A percentile compares a stretch with the other conserved stretches of the same genome.
Evolutionary conservation across 441 rosid genomes (phyloP).

Genomic region (Codiaeum variegatum): DNA sequence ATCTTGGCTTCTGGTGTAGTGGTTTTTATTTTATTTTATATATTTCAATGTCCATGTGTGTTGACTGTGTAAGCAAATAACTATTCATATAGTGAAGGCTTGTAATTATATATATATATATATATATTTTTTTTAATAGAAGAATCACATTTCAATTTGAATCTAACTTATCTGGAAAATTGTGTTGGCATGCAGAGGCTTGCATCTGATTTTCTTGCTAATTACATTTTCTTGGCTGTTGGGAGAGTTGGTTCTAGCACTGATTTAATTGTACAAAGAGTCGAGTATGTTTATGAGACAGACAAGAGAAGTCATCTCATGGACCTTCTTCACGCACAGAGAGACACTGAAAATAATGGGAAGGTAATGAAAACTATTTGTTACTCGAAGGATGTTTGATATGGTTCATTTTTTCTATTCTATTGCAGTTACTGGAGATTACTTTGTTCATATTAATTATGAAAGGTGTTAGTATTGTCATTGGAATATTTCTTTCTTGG

Average conservation of each 20-base stretch:
- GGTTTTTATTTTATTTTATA: background rate
- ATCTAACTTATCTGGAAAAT: background rate
- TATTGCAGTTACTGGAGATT: background rate
- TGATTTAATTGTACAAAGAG: slow-evolving; percentile 86
- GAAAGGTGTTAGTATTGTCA: background rate
- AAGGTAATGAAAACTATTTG: slow-evolving; percentile 44
- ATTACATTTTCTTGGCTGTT: slow-evolving; percentile 80
- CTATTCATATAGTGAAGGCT: background rate
- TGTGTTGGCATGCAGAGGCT: slow-evolving; percentile 62
- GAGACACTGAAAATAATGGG: slow-evolving; percentile 63
- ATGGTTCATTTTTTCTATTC: slow-evolving; percentile 1
- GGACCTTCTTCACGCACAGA: slow-evolving; percentile 93
- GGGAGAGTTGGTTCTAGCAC: slow-evolving; percentile 95
- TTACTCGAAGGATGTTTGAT: background rate
- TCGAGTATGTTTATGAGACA: slow-evolving; percentile 71
- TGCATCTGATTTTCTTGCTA: slow-evolving; percentile 85
- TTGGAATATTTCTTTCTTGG: background rate
- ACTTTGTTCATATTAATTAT: background rate
- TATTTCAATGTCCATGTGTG: background rate
- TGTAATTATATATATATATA: background rate
- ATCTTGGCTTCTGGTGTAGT: background rate
- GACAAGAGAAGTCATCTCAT: slow-evolving; percentile 92
- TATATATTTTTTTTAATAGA: too few species aligned
- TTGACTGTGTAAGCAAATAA: background rate
- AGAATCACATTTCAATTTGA: background rate